phyloP scores from a whole-genome alignment of 2,329 filamentous ascomycete genomes.

The Paradendryphiella salina region DNA sequence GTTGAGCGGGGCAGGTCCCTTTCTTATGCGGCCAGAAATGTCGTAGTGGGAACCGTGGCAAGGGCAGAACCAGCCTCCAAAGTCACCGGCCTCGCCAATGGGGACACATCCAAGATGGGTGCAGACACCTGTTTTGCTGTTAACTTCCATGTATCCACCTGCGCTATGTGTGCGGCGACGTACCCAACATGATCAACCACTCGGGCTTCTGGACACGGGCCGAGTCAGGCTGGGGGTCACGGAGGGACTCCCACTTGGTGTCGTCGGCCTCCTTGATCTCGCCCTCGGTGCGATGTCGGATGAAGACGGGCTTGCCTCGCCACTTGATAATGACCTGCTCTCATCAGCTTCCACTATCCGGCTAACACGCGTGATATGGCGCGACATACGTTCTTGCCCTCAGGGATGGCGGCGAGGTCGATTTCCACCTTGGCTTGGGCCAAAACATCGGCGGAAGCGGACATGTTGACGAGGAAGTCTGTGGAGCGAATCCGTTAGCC shows the following conservation, averaged over 20 bases:
- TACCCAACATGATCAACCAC: conserved; percentile 98
- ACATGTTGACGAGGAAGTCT: conserved; percentile 99
- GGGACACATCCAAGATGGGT: conserved; percentile 99
- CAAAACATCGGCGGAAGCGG: conserved; percentile 95
- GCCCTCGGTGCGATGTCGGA: conserved; percentile 90
- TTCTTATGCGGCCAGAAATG: conserved; percentile 97
- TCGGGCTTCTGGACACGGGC: conserved; percentile 98
- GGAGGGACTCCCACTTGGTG: conserved; percentile 77
- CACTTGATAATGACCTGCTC: conserved; percentile 95
- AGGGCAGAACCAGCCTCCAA: conserved; percentile 98
- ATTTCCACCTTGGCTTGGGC: conserved; percentile 99
- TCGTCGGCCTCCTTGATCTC: conserved; percentile 96
- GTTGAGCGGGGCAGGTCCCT: conserved; percentile 95
- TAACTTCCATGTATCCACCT: conserved; percentile 21
- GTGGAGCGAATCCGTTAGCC: conserved; percentile 42
- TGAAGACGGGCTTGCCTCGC: conserved; percentile 99
- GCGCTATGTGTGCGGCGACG: neutral
- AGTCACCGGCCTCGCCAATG: conserved; percentile 98
- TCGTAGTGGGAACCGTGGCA: conserved; percentile 99
- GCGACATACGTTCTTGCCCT: conserved; percentile 93
- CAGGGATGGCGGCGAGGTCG: conserved; percentile 86
- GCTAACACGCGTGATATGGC: neutral
- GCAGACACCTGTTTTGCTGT: conserved; percentile 74
- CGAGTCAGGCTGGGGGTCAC: conserved; percentile 87
- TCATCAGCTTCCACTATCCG: conserved; percentile 21